These are phyloP conservation scores for Vitis labrusca DNA, from an alignment of 164 flowering plant species.

Conservation along the genomic window DNA sequence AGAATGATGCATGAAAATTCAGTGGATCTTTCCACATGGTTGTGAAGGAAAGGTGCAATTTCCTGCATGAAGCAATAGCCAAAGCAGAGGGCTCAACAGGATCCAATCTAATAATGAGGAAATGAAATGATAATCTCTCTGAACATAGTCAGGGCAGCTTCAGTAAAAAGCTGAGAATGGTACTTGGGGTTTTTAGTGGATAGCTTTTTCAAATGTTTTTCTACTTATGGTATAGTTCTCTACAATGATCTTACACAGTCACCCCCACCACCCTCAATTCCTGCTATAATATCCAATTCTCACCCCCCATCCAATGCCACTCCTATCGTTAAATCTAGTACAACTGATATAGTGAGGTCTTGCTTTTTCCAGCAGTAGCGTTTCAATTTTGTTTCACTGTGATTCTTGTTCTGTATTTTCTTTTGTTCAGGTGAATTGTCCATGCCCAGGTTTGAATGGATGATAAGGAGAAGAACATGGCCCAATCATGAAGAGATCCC, in stretches of 20 bases:
- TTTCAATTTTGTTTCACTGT: not conserved
- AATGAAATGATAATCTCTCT: not conserved
- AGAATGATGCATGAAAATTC: no score
- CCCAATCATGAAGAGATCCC: no score
- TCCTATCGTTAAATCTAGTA: slow-evolving; percentile 1
- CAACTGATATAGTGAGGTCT: slow-evolving; percentile 9
- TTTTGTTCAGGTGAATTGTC: not conserved
- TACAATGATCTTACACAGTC: slow-evolving; percentile 2
- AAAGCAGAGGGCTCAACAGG: not conserved
- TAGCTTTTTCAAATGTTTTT: slow-evolving; percentile 9
- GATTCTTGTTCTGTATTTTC: no score
- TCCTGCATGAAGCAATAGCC: no score
- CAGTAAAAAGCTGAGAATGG: slow-evolving; percentile 1
- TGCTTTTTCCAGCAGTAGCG: not conserved
- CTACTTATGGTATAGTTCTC: slow-evolving; percentile 8
- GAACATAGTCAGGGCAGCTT: slow-evolving; percentile 2
- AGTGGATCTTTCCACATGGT: no score
- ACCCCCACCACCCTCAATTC: slow-evolving; percentile 9
- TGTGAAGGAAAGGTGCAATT: no score
- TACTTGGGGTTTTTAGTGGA: slow-evolving; percentile 14
- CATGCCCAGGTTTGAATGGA: not conserved
- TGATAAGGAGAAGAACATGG: no score
- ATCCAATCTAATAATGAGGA: not conserved
- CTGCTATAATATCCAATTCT: slow-evolving; percentile 8
- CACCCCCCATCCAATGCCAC: slow-evolving; percentile 9